Evolutionary conservation across 2,329 filamentous ascomycete genomes (phyloP).

Genomic region (Aspergillus sp.): DNA sequence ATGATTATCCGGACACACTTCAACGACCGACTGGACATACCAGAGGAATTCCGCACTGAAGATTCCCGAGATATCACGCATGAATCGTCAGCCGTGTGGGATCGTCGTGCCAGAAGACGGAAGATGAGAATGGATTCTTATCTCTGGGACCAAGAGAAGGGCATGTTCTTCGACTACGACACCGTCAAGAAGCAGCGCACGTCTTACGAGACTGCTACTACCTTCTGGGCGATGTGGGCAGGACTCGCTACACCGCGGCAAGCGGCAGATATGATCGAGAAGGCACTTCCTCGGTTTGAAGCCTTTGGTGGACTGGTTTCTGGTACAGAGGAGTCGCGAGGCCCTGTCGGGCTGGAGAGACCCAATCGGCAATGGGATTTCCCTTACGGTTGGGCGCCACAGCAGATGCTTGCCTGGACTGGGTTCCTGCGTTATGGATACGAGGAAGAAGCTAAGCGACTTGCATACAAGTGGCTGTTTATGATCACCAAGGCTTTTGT

Average conservation of each 20-base stretch:
- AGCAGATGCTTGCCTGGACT: conserved; percentile 97
- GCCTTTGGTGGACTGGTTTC: conserved; percentile 80
- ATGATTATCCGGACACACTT: conserved; percentile 79
- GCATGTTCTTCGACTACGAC: conserved; percentile 98
- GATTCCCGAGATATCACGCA: conserved; percentile 59
- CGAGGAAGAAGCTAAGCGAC: conserved; percentile 75
- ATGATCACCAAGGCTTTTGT: conserved; percentile 99
- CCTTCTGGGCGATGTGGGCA: conserved; percentile 97
- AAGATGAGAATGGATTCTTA: conserved; percentile 86
- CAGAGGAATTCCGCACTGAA: conserved; percentile 69
- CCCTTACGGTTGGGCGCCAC: conserved; percentile 95
- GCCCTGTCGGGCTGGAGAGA: conserved; percentile 67
- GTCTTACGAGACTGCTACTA: conserved; percentile 84
- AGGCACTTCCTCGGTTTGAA: conserved; percentile 81
- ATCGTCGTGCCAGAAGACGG: conserved; percentile 75
- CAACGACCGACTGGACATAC: conserved; percentile 72
- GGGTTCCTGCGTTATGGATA: conserved; percentile 88
- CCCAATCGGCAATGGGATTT: conserved; percentile 98
- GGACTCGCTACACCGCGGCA: conserved; percentile 79
- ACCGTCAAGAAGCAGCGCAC: conserved; percentile 73
- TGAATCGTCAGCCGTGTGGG: conserved; percentile 82
- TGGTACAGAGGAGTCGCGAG: conserved; percentile 83
- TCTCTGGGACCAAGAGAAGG: conserved; percentile 83
- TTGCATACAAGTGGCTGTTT: conserved; percentile 94
- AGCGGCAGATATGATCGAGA: conserved; percentile 73